Percentiles rank a stretch among this genome's conserved stretches.
phyloP scores from a whole-genome alignment of 306 rosid species.

The Biancaea sappan region DNA sequence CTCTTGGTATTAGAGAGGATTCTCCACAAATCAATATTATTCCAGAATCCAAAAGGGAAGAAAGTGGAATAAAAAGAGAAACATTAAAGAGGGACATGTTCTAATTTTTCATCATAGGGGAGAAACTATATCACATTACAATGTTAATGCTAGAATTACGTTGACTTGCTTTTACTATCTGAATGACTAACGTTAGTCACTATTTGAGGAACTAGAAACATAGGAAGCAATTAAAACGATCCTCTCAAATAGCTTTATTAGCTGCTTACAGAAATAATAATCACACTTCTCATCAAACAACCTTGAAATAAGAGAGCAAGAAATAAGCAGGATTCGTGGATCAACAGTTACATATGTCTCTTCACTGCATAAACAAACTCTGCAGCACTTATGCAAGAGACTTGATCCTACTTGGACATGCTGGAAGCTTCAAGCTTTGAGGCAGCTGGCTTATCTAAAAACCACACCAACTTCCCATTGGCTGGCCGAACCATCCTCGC shows the following conservation, averaged over 20 bases:
- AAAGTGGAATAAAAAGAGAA: neutral
- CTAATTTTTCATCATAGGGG: slow-evolving; percentile 6
- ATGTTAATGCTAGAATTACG: slow-evolving; percentile 9
- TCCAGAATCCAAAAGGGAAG: too few species aligned
- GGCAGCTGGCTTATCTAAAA: slow-evolving; percentile 85
- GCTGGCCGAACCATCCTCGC: slow-evolving; percentile 75
- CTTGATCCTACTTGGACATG: slow-evolving; percentile 49
- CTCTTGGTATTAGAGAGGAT: too few species aligned
- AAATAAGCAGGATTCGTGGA: slow-evolving; percentile 37
- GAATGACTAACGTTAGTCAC: slow-evolving; percentile 33
- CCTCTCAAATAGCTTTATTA: slow-evolving; percentile 47
- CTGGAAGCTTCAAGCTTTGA: slow-evolving; percentile 65
- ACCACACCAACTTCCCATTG: slow-evolving; percentile 81
- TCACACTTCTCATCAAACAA: slow-evolving; percentile 43
- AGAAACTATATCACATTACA: neutral
- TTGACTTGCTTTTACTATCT: slow-evolving; percentile 31
- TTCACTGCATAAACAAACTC: slow-evolving; percentile 58
- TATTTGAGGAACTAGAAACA: slow-evolving; percentile 27
- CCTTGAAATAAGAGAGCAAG: slow-evolving; percentile 45
- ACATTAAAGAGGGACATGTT: neutral
- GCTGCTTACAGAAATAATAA: slow-evolving; percentile 41
- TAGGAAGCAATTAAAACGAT: slow-evolving; percentile 32
- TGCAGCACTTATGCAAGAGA: slow-evolving; percentile 34
- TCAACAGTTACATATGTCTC: slow-evolving; percentile 46
- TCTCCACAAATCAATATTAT: too few species aligned